Base-by-base conservation (phyloP, 768 basidiomycete species). In the Mycena vitilis region DNA sequence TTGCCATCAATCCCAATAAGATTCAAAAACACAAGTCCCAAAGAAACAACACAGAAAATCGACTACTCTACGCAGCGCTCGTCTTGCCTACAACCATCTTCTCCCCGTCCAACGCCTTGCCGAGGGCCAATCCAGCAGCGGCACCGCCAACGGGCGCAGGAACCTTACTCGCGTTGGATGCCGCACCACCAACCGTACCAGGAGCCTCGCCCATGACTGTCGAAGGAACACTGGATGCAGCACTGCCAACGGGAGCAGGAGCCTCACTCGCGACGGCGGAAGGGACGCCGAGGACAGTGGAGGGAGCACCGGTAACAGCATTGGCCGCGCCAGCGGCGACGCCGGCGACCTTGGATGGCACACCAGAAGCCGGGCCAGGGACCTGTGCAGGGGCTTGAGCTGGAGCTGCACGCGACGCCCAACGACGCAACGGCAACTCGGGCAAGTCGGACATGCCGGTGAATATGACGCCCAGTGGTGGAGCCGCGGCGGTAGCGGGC, bases 11-110 rank as follows among this genome's bases (percentile, higher is more conserved):
- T 57, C 45, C 54, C 54, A 55, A 59, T 15, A 15, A 12, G 37
- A 40, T 55, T 51, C 37, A 23, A 56, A 23, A 56, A 38, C 34
- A 47, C 30, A 22, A 22, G 20, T 45, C 51, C 53, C 23, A 63
- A 42, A 53, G 18, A 63, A 42, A 53, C 16, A 20, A 12, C 18
- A 53, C 40, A 62, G 20, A 42, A 42, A 58, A 65, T 23, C 38
- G 23, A 57, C 15, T 40, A 55, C 36, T 34, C 53, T 63, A 64
- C 54, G 37, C 49, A 2, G 22, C 40, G 60, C 49, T 20, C 22
- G 49, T 25, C 34, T 36, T 42, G 38, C 16, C 44, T 2, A 47
- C 45, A 37, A 36, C 58, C 18, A n/a, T 48, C 25, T 12, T n/a
- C 45, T 12, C 30, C 20, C 30, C 25, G 25, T 23, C 22, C 44